Evolutionary conservation across 2,329 filamentous ascomycete species (phyloP).

Genomic region (Sarocladium strictum): DNA sequence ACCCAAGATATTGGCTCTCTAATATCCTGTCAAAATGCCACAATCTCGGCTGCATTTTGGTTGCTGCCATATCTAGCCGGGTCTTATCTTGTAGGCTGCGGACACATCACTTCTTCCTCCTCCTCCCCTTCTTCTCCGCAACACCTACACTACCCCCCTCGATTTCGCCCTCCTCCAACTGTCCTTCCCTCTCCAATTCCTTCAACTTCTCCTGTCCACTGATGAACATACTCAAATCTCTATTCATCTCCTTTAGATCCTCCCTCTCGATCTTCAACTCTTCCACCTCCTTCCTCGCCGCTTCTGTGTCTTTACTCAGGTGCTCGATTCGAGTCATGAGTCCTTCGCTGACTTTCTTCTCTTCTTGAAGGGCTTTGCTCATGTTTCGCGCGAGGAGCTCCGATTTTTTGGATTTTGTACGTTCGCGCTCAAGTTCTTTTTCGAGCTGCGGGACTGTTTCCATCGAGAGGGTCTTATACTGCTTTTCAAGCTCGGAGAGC

Average conservation of each 20-base stretch:
- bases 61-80: no score
- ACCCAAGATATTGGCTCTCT: background rate
- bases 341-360: conserved; percentile 77
- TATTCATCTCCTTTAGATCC: conserved; percentile 79
- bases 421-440: conserved; percentile 63
- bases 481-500: conserved; percentile 43
- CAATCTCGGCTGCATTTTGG: no score
- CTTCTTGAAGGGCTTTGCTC: conserved; percentile 72
- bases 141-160: conserved; percentile 66
- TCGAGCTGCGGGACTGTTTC: conserved; percentile 65
- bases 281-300: conserved; percentile 49
- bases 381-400: conserved; percentile 70
- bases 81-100: no score
- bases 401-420: conserved; percentile 63
- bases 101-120: conserved; percentile 37
- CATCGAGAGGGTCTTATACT: conserved; percentile 38
- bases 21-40: background rate
- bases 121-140: conserved; percentile 52
- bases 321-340: conserved; percentile 78
- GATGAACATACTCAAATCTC: conserved; percentile 83
- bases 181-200: conserved; percentile 57
- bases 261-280: conserved; percentile 56
- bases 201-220: conserved; percentile 75
- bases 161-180: conserved; percentile 62
- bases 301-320: conserved; percentile 57